Percentiles rank a stretch among this genome's conserved stretches.
Conservation (phyloP, 225 moss, liverwort and hornwort genomes). For the Thuidium tamariscinum region DNA sequence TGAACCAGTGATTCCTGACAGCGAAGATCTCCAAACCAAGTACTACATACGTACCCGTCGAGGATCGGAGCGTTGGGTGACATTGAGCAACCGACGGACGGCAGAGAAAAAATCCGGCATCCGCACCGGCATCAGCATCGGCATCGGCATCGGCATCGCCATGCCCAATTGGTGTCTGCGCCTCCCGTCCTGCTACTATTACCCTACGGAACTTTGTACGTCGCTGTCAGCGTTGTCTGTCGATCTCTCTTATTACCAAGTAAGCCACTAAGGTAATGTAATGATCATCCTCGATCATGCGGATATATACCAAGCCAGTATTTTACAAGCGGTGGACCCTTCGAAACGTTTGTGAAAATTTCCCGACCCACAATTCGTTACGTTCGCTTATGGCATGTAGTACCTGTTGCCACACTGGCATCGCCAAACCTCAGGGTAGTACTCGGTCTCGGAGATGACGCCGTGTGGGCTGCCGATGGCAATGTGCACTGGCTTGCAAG, state of each 20-base stretch:
- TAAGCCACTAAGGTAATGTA: neutral
- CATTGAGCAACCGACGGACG: neutral
- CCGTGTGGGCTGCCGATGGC: conserved; percentile 53
- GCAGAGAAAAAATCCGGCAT: neutral
- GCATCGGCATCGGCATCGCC: too few species aligned
- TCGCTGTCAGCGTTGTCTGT: neutral
- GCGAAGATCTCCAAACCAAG: neutral
- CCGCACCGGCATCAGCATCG: too few species aligned
- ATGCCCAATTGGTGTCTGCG: neutral
- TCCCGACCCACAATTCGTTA: neutral
- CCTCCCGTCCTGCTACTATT: neutral
- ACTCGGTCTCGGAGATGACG: conserved; percentile 55
- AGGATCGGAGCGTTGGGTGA: neutral
- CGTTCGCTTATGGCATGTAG: conserved; percentile 35
- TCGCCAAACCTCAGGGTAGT: conserved; percentile 68
- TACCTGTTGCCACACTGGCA: conserved; percentile 54
- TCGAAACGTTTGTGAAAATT: neutral
- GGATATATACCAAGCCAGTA: neutral
- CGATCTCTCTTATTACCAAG: conserved; percentile 8
- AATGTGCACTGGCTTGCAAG: conserved; percentile 54
- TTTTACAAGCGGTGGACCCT: conserved; percentile 15
- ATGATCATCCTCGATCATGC: neutral
- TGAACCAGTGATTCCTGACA: conserved; percentile 10
- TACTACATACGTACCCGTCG: neutral
- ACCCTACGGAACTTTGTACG: neutral